Evolutionary conservation across 495 filamentous ascomycete genomes (phyloP), one percentile per base, ranked within the genome.

Genomic region (Podospora conica): DNA sequence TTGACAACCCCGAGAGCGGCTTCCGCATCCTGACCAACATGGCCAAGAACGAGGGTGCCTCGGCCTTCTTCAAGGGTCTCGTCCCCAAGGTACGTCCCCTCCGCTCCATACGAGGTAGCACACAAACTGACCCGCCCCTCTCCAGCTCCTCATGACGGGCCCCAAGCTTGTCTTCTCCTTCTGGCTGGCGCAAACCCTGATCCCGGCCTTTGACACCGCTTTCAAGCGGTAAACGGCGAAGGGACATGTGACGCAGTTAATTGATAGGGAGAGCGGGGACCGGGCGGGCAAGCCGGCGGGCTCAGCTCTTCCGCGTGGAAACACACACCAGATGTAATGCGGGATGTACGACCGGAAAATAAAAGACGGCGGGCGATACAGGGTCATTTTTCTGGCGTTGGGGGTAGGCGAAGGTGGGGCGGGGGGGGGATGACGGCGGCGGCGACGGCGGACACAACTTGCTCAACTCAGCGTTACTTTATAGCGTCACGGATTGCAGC

Each of bases 111-210:
- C 31, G 8, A 27, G 4, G n/a, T 3, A n/a, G 55, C 0, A 18
- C 7, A 0, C 3, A 5, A 2, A 40, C 61, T 63, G 7, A 63
- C 25, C 12, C 4, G 12, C 18, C 29, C 63, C 58, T 62, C 21
- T 61, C n/a, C 64, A 86, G 87, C 85, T 98, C 68, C 83, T 98
- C 72, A 98, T 98, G 93, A 98, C 95, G 22, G 95, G 95, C 29
- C 95, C 95, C 67, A 98, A 98, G 85, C 83, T 98, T 60, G 93
- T 97, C 64, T 98, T 98, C 85, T 97, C 93, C 69, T 99, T 99
- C 87, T 99, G 95, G 95, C 85, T 99, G 70, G 95, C 93, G 65
- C 93, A 97, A 82, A 96, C 92, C 55, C 80, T 97, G 70, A 97
- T 97, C 75, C 84, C 83, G 3, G 79, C 82, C 9, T 86, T 86